Percentiles rank a stretch among this genome's conserved stretches.
These are phyloP conservation scores for Ceratobasidium sp. DNA, from an alignment of 1,284 basidiomycete genomes.

Conservation along the genomic window DNA sequence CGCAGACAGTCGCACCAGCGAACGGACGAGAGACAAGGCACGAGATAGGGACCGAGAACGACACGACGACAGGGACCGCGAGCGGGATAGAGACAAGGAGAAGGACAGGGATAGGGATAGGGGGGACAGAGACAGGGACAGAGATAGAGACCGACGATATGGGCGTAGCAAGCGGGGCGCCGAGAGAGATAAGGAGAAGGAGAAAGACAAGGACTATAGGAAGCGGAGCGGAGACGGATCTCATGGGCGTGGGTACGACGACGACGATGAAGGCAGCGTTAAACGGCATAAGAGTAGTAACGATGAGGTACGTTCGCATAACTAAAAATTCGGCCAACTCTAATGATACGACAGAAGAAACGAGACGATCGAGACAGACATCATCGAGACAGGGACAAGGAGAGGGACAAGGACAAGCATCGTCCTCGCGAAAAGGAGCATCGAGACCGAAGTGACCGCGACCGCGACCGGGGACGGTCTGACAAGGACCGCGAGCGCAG, in stretches of 20 bases:
- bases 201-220: slow-evolving; percentile 50
- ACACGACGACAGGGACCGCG: slow-evolving; percentile 53
- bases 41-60: slow-evolving; percentile 64
- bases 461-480: slow-evolving; percentile 51
- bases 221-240: slow-evolving; percentile 42
- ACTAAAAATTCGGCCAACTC: neutral
- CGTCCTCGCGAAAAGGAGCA: slow-evolving; percentile 56
- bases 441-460: slow-evolving; percentile 45
- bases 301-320: slow-evolving; percentile 30
- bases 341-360: slow-evolving; percentile 18
- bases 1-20: slow-evolving; percentile 76
- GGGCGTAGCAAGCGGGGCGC: slow-evolving; percentile 46
- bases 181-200: slow-evolving; percentile 52
- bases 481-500: slow-evolving; percentile 53
- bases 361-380: slow-evolving; percentile 52
- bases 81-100: slow-evolving; percentile 60
- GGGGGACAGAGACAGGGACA: slow-evolving; percentile 54
- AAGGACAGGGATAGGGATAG: slow-evolving; percentile 51
- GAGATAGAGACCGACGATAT: slow-evolving; percentile 49
- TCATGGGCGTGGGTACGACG: slow-evolving; percentile 41
- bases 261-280: slow-evolving; percentile 43
- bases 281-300: slow-evolving; percentile 35
- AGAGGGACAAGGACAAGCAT: slow-evolving; percentile 61
- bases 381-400: slow-evolving; percentile 53
- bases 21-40: slow-evolving; percentile 56